A percentile compares a stretch with the other conserved stretches of the same genome.
Conservation (phyloP, 108 stramenopile genomes). For the Nitzschia inconspicua region DNA sequence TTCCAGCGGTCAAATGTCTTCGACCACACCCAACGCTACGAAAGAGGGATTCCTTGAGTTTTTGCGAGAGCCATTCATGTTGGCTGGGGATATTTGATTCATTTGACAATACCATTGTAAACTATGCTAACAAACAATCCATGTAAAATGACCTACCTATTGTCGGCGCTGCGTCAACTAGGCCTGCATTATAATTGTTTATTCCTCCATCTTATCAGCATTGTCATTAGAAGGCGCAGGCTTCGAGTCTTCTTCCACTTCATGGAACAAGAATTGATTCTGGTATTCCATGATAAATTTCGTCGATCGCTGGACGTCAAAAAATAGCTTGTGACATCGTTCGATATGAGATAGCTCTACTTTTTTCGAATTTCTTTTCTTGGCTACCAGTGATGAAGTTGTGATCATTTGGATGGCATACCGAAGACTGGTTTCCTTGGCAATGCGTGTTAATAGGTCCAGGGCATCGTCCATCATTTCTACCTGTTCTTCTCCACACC, state of each 20-base stretch:
- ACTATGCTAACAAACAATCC: neutral
- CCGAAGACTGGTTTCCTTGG: slow-evolving; percentile 94
- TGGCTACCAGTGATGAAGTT: slow-evolving; percentile 81
- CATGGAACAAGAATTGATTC: slow-evolving; percentile 92
- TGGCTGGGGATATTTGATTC: slow-evolving; percentile 30
- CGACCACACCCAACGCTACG: neutral
- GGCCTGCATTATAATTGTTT: neutral
- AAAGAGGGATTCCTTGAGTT: slow-evolving; percentile 31
- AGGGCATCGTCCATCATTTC: slow-evolving; percentile 95
- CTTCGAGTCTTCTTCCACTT: slow-evolving; percentile 24
- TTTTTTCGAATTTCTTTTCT: slow-evolving; percentile 84
- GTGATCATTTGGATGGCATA: slow-evolving; percentile 99
- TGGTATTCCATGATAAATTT: slow-evolving; percentile 99
- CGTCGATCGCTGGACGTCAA: slow-evolving; percentile 96
- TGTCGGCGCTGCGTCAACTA: neutral
- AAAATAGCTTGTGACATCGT: slow-evolving; percentile 90
- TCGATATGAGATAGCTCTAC: slow-evolving; percentile 90
- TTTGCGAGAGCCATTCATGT: slow-evolving; percentile 32
- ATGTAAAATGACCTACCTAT: neutral
- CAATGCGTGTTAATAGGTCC: slow-evolving; percentile 94
- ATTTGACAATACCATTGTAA: neutral
- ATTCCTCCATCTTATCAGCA: slow-evolving; percentile 29
- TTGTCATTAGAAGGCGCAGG: neutral
- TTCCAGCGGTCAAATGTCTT: neutral
- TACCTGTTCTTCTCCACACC: slow-evolving; percentile 97